Base-by-base conservation (phyloP, 2,329 filamentous ascomycete genomes). In the Diaporthe sp. region DNA sequence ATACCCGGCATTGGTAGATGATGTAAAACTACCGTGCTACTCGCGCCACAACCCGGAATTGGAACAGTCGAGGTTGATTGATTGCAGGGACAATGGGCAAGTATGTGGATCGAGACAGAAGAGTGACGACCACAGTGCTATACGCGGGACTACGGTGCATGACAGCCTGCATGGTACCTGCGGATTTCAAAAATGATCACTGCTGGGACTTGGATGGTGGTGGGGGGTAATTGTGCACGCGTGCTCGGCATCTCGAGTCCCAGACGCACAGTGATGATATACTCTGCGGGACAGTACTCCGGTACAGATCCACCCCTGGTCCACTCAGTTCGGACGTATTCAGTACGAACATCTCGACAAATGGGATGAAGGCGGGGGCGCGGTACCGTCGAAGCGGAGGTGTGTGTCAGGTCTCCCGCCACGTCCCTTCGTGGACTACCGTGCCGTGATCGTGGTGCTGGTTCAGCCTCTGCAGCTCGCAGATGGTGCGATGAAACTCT, bases 1-100 rank as follows among this genome's bases (percentile, higher is more conserved):
- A 34, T 62, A 65, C 13, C 71, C 58, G 71, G 71, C 71, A 73
- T 46, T 62, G 71, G 71, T 34, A 65, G 34, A 46, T 73, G 46
- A 55, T 65, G 71, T 57, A 55, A 42, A 65, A 25, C 39, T 49
- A 72, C 53, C 68, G n/a, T 62, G 25, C 37, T 34, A 72, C 53
- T 49, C 69, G 69, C 70, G 58, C 46, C 44, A 51, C 53, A 73
- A 53, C 34, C 70, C 46, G 70, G 55, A 65, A 49, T 37, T 62
- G 70, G 70, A 42, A 65, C 59, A 53, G 44, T 73, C 28, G 58
- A 65, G 57, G 51, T 55, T 65, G 71, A 53, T 42, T 51, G 71
- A 51, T 65, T 55, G 71, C 71, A 73, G 39, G 71, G 71, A 19
- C n/a, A n/a, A 12, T 25, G 22, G 34, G 37, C 71, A 53, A 61